phyloP scores from a whole-genome alignment of 345 rosid genomes.

The Lumnitzera littorea region DNA sequence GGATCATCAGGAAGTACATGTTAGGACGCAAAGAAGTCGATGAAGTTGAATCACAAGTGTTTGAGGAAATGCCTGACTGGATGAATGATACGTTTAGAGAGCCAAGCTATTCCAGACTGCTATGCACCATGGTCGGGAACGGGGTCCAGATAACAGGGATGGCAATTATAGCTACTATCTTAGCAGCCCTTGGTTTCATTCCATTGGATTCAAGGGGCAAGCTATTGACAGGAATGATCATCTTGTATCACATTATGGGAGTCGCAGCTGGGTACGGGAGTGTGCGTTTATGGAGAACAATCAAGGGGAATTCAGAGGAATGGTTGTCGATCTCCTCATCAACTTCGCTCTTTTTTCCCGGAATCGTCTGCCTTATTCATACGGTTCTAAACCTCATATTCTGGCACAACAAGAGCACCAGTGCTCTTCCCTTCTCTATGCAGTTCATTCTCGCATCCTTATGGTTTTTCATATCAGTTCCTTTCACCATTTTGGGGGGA shows the following conservation, averaged over 20 bases:
- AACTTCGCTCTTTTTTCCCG: conserved; percentile 4
- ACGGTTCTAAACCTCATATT: conserved; percentile 2
- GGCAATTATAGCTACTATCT: too few species aligned
- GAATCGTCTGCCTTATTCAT: conserved; percentile 2
- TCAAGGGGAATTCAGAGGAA: conserved; percentile 7
- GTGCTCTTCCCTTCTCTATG: neutral
- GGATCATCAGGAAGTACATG: conserved; percentile 3
- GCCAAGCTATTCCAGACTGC: conserved; percentile 1
- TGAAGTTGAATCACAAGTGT: conserved; percentile 67
- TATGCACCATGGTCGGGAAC: conserved; percentile 11
- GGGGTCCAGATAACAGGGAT: too few species aligned
- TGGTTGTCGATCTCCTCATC: conserved; percentile 12
- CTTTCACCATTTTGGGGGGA: conserved; percentile 10
- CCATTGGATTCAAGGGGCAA: conserved; percentile 2
- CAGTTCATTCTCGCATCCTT: neutral
- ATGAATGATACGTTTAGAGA: conserved; percentile 6
- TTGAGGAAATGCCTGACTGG: conserved; percentile 60
- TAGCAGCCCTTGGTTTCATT: too few species aligned
- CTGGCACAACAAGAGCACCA: neutral
- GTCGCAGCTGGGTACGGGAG: conserved; percentile 1
- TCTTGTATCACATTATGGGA: conserved; percentile 2
- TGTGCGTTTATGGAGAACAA: conserved; percentile 3
- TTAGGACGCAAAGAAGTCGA: conserved; percentile 45
- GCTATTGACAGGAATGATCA: neutral
- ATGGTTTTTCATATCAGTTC: conserved; percentile 8